Evolutionary conservation across 176 grass and related monocot genomes (phyloP).

Genomic region (Aegilops umbellulata): DNA sequence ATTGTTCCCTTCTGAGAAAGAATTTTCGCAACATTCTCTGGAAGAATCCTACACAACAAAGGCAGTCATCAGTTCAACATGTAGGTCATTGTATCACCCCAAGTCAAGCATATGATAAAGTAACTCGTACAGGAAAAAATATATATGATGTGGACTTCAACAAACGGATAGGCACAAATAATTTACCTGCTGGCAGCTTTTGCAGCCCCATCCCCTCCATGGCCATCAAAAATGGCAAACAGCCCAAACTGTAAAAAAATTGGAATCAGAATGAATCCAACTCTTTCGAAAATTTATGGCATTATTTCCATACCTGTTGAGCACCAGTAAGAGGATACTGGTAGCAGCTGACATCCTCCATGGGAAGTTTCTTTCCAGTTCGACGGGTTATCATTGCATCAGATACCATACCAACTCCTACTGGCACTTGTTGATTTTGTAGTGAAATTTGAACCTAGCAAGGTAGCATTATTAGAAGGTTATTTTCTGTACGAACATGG

Average conservation of each 20-base stretch:
- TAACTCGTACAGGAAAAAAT: slow-evolving; percentile 11
- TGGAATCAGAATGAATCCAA: slow-evolving; percentile 1
- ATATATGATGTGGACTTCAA: not conserved
- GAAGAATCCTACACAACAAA: slow-evolving; percentile 52
- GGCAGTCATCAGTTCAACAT: slow-evolving; percentile 15
- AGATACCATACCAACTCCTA: slow-evolving; percentile 65
- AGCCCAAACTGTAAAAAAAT: slow-evolving; percentile 63
- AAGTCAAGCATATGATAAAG: not conserved
- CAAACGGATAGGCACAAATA: slow-evolving; percentile 22
- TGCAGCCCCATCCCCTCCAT: slow-evolving; percentile 70
- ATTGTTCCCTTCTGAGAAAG: slow-evolving; percentile 47
- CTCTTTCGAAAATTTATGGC: not conserved
- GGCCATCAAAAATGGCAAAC: slow-evolving; percentile 66
- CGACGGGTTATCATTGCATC: slow-evolving; percentile 67
- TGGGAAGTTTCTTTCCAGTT: slow-evolving; percentile 58
- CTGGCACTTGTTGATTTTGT: slow-evolving; percentile 30
- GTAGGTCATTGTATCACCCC: not conserved
- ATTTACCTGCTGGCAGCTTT: slow-evolving; percentile 57
- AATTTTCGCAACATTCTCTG: slow-evolving; percentile 56
- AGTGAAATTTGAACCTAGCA: slow-evolving; percentile 46
- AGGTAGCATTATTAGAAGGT: slow-evolving; percentile 12
- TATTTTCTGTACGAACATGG: not conserved
- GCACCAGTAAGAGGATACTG: slow-evolving; percentile 60
- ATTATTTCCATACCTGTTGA: slow-evolving; percentile 41
- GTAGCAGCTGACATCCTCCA: slow-evolving; percentile 63